Percentiles rank a stretch among this genome's conserved stretches.
These are phyloP conservation scores for Lentinula sp. DNA, from an alignment of 768 basidiomycete species.

Conservation along the genomic window DNA sequence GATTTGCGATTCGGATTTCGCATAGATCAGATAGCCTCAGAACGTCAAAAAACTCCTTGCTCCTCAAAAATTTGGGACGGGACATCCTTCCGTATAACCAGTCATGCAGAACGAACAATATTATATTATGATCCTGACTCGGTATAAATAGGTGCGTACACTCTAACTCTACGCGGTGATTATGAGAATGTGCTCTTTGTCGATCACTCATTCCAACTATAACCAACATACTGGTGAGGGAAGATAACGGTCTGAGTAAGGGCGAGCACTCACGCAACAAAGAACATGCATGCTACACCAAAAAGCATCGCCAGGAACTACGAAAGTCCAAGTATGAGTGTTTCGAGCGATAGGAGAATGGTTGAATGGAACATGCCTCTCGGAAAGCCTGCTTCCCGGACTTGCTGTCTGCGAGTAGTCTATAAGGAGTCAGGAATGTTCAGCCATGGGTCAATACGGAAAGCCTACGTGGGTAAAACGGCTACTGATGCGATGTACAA, in stretches of 20 bases:
- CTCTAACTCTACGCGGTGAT: neutral
- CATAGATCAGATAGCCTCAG: no score
- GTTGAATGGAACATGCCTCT: slow-evolving; percentile 49
- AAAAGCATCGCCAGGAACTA: slow-evolving; percentile 91
- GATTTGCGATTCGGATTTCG: no score
- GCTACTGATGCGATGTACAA: slow-evolving; percentile 92
- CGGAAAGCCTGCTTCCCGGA: slow-evolving; percentile 85
- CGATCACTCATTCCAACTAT: slow-evolving; percentile 68
- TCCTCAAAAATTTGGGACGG: neutral
- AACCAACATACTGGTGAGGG: neutral
- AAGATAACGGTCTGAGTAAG: neutral
- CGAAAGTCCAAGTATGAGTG: slow-evolving; percentile 14
- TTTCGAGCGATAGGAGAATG: slow-evolving; percentile 4
- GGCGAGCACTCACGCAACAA: slow-evolving; percentile 70
- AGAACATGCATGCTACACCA: slow-evolving; percentile 87
- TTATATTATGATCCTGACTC: neutral
- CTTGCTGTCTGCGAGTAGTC: slow-evolving; percentile 82
- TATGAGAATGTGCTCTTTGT: no score
- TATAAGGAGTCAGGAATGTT: slow-evolving; percentile 21
- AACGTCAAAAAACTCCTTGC: no score
- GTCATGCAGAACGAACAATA: no score
- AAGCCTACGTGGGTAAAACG: slow-evolving; percentile 73
- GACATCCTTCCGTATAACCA: no score
- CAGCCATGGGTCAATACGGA: neutral
- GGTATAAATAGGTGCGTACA: neutral